These are phyloP conservation scores for Filobasidium floriforme DNA, from an alignment of 768 basidiomycete species.

Conservation along the genomic window DNA sequence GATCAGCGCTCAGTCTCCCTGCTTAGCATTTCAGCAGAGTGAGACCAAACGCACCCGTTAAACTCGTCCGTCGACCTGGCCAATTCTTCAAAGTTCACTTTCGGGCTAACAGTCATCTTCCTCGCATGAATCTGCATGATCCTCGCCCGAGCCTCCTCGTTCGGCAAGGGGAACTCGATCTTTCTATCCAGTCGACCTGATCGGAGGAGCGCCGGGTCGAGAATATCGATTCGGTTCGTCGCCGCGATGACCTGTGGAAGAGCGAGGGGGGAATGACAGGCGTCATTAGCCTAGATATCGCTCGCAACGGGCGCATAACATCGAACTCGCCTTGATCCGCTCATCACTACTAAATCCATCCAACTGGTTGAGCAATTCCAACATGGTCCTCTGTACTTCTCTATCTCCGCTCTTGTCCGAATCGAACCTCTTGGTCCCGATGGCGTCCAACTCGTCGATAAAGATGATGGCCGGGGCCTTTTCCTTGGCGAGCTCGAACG, in stretches of 20 bases:
- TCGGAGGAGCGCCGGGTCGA: conserved; percentile 95
- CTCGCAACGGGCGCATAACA: background rate
- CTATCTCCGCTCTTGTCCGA: conserved; percentile 98
- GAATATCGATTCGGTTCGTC: conserved; percentile 96
- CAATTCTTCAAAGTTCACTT: conserved; percentile 94
- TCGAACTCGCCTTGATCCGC: conserved; percentile 73
- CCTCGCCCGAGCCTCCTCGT: conserved; percentile 88
- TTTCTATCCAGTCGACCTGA: conserved; percentile 96
- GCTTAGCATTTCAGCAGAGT: conserved; percentile 36
- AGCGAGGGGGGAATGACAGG: background rate
- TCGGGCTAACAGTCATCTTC: conserved; percentile 79
- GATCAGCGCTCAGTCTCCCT: background rate
- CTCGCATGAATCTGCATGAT: conserved; percentile 95
- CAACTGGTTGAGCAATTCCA: conserved; percentile 93
- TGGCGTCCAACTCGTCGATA: conserved; percentile 97
- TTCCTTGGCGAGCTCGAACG: conserved; percentile 95
- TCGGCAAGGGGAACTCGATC: conserved; percentile 96
- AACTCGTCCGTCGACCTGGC: conserved; percentile 97
- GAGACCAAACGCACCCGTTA: conserved; percentile 58
- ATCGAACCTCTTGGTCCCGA: conserved; percentile 97
- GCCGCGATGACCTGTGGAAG: conserved; percentile 81
- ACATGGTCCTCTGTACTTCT: conserved; percentile 99
- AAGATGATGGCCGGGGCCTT: conserved; percentile 99
- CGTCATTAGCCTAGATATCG: no score
- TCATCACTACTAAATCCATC: conserved; percentile 97